These are phyloP conservation scores for Kurtzmaniella fragi DNA, from an alignment of 805 yeast species.

Conservation along the genomic window DNA sequence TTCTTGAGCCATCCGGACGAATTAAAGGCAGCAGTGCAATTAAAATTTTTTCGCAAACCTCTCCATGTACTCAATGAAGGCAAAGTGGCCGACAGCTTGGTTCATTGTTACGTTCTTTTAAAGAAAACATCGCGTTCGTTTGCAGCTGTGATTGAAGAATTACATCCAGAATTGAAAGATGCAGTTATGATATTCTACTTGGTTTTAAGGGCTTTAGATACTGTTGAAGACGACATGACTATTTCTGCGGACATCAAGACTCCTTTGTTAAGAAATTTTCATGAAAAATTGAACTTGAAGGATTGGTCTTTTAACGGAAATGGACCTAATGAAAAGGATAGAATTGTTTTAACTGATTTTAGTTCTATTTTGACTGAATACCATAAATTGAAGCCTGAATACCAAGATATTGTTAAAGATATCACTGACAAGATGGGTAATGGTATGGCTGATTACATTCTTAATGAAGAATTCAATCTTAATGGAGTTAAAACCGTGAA, in stretches of 20 bases:
- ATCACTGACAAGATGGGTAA: slow-evolving; percentile 87
- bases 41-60: slow-evolving; percentile 48
- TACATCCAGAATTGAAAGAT: slow-evolving; percentile 83
- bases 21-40: slow-evolving; percentile 60
- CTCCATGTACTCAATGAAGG: slow-evolving; percentile 44
- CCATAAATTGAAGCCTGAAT: slow-evolving; percentile 66
- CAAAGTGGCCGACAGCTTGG: slow-evolving; percentile 25
- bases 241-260: slow-evolving; percentile 66
- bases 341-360: slow-evolving; percentile 77
- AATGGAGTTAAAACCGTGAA: slow-evolving; percentile 73
- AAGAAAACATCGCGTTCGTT: slow-evolving; percentile 80
- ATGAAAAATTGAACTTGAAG: slow-evolving; percentile 51
- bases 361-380: slow-evolving; percentile 64
- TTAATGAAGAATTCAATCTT: slow-evolving; percentile 69
- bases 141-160: slow-evolving; percentile 87
- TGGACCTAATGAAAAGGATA: slow-evolving; percentile 75
- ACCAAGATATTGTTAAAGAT: slow-evolving; percentile 72
- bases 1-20: slow-evolving; percentile 68
- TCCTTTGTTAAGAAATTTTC: slow-evolving; percentile 67
- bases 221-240: slow-evolving; percentile 95
- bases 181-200: slow-evolving; percentile 82
- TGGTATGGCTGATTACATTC: slow-evolving; percentile 94
- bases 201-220: slow-evolving; percentile 85
- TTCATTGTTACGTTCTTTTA: slow-evolving; percentile 65
- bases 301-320: slow-evolving; percentile 82